phyloP scores from a whole-genome alignment of 257 asterid species.

The Haberlea rhodopensis region DNA sequence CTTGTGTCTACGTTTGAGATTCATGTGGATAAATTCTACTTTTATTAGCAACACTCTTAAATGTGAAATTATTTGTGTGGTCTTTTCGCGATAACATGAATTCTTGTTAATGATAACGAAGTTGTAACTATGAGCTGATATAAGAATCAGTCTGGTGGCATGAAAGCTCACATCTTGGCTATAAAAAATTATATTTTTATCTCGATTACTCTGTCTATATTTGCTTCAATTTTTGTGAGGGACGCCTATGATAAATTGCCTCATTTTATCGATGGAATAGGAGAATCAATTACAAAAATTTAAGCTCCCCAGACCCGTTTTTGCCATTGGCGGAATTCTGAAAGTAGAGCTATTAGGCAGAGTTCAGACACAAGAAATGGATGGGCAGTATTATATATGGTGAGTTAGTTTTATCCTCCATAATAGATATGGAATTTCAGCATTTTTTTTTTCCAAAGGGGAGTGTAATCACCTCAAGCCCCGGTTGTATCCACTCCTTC shows the following conservation, averaged over 20 bases:
- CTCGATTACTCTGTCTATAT: background rate
- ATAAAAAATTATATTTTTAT: background rate
- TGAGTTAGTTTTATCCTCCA: conserved; percentile 31
- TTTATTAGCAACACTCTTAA: background rate
- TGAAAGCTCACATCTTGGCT: conserved; percentile 6
- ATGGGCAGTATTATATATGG: conserved; percentile 72
- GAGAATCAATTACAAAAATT: conserved; percentile 67
- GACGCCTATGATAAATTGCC: background rate
- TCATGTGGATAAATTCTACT: background rate
- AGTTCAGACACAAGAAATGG: conserved; percentile 74
- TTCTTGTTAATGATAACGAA: background rate
- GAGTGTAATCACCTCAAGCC: background rate
- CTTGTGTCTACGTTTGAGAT: background rate
- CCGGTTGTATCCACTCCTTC: background rate
- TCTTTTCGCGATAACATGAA: background rate
- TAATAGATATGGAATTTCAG: background rate
- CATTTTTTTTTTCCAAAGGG: background rate
- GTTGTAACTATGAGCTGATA: conserved; percentile 3
- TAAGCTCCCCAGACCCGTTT: conserved; percentile 65
- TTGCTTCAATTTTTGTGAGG: background rate
- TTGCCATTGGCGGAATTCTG: conserved; percentile 74
- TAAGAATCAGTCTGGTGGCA: background rate
- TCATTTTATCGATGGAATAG: conserved; percentile 34
- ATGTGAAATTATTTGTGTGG: background rate
- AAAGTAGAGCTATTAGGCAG: conserved; percentile 80